phyloP scores from a whole-genome alignment of 371 early-diverging fungal species.

The Smittium mucronatum region DNA sequence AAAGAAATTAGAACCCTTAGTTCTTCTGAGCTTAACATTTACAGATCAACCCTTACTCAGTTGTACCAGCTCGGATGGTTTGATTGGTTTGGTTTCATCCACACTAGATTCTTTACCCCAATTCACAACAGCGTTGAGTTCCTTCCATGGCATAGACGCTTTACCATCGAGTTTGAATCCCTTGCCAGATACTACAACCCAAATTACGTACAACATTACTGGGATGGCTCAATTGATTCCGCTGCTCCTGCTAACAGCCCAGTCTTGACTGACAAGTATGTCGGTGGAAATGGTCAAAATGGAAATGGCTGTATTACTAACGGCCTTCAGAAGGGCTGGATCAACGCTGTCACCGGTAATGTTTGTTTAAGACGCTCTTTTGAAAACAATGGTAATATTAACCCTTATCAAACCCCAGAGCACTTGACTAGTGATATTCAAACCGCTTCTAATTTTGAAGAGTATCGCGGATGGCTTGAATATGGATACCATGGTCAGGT shows the following conservation, averaged over 20 bases:
- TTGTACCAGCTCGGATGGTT: conserved; percentile 29
- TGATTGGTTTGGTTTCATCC: conserved; percentile 21
- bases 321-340: conserved; percentile 20
- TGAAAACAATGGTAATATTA: conserved; percentile 27
- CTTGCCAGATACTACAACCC: conserved; percentile 16
- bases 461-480: conserved; percentile 32
- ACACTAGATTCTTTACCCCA: conserved; percentile 12
- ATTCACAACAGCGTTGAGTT: conserved; percentile 23
- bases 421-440: conserved; percentile 22
- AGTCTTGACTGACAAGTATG: conserved; percentile 17
- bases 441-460: conserved; percentile 21
- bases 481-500: conserved; percentile 32
- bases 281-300: conserved; percentile 28
- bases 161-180: conserved; percentile 26
- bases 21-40: conserved; percentile 20
- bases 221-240: conserved; percentile 31
- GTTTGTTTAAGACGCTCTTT: conserved; percentile 27
- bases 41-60: conserved; percentile 17
- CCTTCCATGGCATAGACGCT: conserved; percentile 33
- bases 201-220: conserved; percentile 35
- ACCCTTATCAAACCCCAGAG: conserved; percentile 30
- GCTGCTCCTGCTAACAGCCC: conserved; percentile 21
- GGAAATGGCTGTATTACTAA: conserved; percentile 16
- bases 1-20: conserved; percentile 34
- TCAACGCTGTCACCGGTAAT: conserved; percentile 18